Base-by-base conservation (phyloP, 768 basidiomycete genomes). In the Lentinula guzmanii region DNA sequence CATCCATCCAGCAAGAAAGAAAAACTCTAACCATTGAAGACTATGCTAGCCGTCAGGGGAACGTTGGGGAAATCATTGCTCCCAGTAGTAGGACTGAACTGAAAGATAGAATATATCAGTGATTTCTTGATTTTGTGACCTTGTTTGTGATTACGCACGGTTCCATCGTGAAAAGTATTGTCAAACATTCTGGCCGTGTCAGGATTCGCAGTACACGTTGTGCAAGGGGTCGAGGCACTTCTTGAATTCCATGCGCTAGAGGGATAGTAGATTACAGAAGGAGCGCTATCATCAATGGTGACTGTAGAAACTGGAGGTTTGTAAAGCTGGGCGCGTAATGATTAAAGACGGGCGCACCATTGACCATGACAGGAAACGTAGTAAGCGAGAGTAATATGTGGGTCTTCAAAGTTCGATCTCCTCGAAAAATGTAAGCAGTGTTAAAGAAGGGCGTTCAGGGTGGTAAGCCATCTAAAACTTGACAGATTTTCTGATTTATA, bases 11-110 rank as follows among this genome's bases (percentile, higher is more conserved):
- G 53, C 21, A 51, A 48, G 28, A 39, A 33, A 8, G 34, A 35
- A 16, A 18, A 45, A 18, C 18, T 62, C 67, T 58, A 57, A 78
- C 79, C 79, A 61, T 70, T 70, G 63, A 79, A 80, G 10, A 61
- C 52, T 15, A 71, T 60, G 9, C 70, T 64, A 4, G 76, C 77
- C 15, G 66, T 68, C 21, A 68, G 64, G 10, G 67, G 62, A 5
- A 62, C 64, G 18, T 66, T 66, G 1, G 66, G 61, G 39, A 60
- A 52, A 18, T 28, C 42, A 34, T 57, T 66, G 53, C 35, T 66
- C 45, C 69, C 66, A 28, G 57, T 34, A 16, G 41, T 9, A 16
- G 53, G 62, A 57, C 67, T 65, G 64, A 64, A 66, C 63, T 54
- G 59, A 7, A 24, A 48, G 21, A n/a, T 4, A 24, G 0, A 11